Percentiles rank a stretch among this genome's conserved stretches.
phyloP scores from a whole-genome alignment of 176 grass and related monocot species.

The Cenchrus fungigraminus region DNA sequence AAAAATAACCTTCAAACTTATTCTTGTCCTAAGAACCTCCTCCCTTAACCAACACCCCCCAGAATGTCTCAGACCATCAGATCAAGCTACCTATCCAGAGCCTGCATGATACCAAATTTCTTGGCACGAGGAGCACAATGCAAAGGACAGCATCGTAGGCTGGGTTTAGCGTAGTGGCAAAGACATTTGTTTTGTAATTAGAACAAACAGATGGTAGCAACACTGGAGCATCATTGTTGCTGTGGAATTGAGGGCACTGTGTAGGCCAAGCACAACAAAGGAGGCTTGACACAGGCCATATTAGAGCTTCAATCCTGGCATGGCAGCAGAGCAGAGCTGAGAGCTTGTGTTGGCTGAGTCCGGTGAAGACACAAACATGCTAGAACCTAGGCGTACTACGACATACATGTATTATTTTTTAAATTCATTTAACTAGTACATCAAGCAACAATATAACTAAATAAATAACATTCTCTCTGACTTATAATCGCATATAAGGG shows the following conservation, averaged over 20 bases:
- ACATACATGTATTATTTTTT: background rate
- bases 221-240: background rate
- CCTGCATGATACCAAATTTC: background rate
- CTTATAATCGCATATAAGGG: background rate
- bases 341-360: background rate
- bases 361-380: background rate
- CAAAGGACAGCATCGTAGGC: background rate
- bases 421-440: constrained; percentile 16
- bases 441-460: background rate
- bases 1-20: background rate
- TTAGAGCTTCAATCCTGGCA: background rate
- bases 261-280: background rate
- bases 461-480: background rate
- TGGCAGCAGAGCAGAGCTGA: background rate
- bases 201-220: background rate
- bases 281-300: background rate
- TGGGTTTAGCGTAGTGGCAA: background rate
- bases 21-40: background rate
- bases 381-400: background rate
- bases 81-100: background rate
- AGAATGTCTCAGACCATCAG: background rate
- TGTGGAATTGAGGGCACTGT: background rate
- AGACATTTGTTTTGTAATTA: background rate
- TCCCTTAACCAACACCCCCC: background rate
- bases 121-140: background rate